These are phyloP conservation scores for Plasmodium malariae DNA, from an alignment of 169 alveolate species.

Conservation along the genomic window DNA sequence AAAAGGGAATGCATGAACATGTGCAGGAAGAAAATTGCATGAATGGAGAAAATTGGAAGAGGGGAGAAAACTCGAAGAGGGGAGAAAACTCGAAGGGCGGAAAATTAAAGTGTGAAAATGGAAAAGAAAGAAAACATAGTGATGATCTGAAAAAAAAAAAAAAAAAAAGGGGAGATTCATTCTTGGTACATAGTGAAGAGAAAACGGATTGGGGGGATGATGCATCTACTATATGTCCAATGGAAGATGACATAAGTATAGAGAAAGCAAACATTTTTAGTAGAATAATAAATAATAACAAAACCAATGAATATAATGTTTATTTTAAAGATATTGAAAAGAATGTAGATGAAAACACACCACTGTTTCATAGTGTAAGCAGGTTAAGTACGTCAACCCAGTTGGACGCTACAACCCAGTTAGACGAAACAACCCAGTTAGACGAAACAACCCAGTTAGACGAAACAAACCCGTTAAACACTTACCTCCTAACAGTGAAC, in stretches of 20 bases:
- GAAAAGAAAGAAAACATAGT: not conserved
- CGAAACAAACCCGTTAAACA: not conserved
- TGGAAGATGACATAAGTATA: constrained; percentile 38
- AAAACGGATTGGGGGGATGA: constrained; percentile 2
- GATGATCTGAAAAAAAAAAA: not conserved
- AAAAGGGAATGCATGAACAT: not conserved
- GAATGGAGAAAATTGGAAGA: not conserved
- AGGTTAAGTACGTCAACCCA: no score
- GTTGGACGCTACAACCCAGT: no score
- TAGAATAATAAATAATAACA: constrained; percentile 31
- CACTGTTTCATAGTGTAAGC: no score
- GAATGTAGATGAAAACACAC: constrained; percentile 16
- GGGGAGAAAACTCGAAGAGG: not conserved
- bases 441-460: no score
- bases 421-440: not conserved
- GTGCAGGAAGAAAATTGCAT: not conserved
- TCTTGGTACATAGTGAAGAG: not conserved
- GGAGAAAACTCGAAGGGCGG: not conserved
- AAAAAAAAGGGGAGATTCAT: not conserved
- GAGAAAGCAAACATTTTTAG: constrained; percentile 42
- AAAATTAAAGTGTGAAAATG: not conserved
- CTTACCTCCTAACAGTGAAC: constrained; percentile 31
- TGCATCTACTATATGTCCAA: constrained; percentile 49
- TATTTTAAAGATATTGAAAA: constrained; percentile 26
- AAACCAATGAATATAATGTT: not conserved